Percentiles rank a stretch among this genome's conserved stretches.
Conservation (phyloP, 2,329 filamentous ascomycete species). For the Aureobasidium sp. region DNA sequence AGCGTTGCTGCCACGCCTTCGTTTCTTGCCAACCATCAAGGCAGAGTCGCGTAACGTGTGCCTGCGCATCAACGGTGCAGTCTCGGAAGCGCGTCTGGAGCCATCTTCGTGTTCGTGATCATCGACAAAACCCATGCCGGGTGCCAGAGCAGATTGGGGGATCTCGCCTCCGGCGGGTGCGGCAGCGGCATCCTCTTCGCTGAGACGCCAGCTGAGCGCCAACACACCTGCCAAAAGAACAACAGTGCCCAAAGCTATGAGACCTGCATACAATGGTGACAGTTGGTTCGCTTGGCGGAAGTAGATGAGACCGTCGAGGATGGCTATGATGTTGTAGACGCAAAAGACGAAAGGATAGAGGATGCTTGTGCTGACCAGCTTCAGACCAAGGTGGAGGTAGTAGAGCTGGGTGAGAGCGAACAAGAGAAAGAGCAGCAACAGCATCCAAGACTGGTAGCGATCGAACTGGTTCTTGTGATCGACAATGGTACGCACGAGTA, state of each 20-base stretch:
- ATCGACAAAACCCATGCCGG: constrained; percentile 73
- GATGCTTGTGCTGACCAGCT: constrained; percentile 89
- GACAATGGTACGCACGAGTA: constrained; percentile 77
- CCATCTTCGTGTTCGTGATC: constrained; percentile 37
- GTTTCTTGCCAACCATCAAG: constrained; percentile 2
- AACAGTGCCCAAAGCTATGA: constrained; percentile 78
- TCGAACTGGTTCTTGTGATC: constrained; percentile 89
- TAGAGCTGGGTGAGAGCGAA: constrained; percentile 87
- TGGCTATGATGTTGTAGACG: constrained; percentile 98
- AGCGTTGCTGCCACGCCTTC: constrained; percentile 34
- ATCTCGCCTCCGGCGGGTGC: constrained; percentile 37
- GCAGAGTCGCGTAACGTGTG: constrained; percentile 7
- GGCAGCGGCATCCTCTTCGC: constrained; percentile 55
- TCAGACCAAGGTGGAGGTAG: constrained; percentile 87
- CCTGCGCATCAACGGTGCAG: constrained; percentile 16
- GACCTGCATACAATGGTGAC: constrained; percentile 61
- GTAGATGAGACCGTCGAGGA: constrained; percentile 93
- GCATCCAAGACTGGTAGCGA: constrained; percentile 89
- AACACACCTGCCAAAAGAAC: constrained; percentile 83
- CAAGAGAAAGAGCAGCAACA: constrained; percentile 69
- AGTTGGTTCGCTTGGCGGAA: constrained; percentile 82
- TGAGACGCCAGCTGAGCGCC: constrained; percentile 86
- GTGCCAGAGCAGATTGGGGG: constrained; percentile 61
- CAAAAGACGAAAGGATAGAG: constrained; percentile 97
- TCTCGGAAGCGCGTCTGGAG: background rate